Evolutionary conservation across 2,329 filamentous ascomycete genomes (phyloP).

Genomic region (Chrysosporium queenslandicum): DNA sequence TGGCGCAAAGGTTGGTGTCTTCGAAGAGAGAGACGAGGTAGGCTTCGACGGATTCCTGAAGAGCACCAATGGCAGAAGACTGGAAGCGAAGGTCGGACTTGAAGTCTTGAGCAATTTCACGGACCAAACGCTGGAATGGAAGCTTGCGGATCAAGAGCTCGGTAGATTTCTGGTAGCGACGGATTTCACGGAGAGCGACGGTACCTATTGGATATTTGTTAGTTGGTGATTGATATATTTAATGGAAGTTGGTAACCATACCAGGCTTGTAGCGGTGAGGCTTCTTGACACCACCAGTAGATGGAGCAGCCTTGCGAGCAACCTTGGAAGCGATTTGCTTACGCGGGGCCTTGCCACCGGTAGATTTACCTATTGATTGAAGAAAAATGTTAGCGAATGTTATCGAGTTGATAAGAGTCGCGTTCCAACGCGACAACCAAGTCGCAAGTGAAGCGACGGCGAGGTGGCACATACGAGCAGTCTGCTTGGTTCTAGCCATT

Average conservation of each 20-base stretch:
- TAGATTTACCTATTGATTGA: conserved; percentile 54
- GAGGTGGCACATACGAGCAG: conserved; percentile 39
- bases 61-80: conserved; percentile 90
- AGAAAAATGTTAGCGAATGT: conserved; percentile 22
- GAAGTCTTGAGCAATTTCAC: conserved; percentile 94
- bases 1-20: conserved; percentile 96
- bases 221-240: conserved; percentile 17
- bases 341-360: conserved; percentile 61
- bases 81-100: conserved; percentile 96
- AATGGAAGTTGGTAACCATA: conserved; percentile 26
- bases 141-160: conserved; percentile 95
- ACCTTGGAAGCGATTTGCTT: conserved; percentile 99
- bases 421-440: conserved; percentile 17
- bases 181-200: conserved; percentile 95
- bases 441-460: conserved; percentile 18
- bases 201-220: conserved; percentile 48
- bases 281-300: conserved; percentile 96
- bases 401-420: conserved; percentile 18
- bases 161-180: conserved; percentile 94
- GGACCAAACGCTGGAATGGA: conserved; percentile 93
- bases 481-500: conserved; percentile 47
- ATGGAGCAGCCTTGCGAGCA: conserved; percentile 94
- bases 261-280: conserved; percentile 82
- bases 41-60: conserved; percentile 97
- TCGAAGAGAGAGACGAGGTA: conserved; percentile 98